phyloP scores from a whole-genome alignment of 2,329 filamentous ascomycete species.

The Stemphylium beticola region DNA sequence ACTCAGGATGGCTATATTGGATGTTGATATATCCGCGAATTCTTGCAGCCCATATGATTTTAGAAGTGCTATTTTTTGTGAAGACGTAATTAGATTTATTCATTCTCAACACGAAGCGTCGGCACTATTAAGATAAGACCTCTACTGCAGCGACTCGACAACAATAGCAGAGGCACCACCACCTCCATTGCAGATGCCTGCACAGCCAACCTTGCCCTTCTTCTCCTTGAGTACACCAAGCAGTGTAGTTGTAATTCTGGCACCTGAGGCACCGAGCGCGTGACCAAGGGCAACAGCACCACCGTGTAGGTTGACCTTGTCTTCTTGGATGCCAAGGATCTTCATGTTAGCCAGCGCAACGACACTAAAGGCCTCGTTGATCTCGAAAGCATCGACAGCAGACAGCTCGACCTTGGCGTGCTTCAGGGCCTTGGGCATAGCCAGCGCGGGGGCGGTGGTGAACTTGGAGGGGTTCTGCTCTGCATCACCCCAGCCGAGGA shows the following conservation, averaged over 20 bases:
- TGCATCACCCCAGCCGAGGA: constrained; percentile 95
- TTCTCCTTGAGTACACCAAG: constrained; percentile 88
- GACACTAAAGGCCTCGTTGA: constrained; percentile 99
- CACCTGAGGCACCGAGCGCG: constrained; percentile 90
- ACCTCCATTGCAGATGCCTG: constrained; percentile 97
- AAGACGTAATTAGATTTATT: constrained; percentile 5
- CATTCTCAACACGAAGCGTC: constrained; percentile 12
- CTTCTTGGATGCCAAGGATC: constrained; percentile 76
- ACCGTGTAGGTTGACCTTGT: constrained; percentile 94
- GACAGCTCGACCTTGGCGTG: constrained; percentile 83
- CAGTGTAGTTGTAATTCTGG: constrained; percentile 89
- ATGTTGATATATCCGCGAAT: not conserved
- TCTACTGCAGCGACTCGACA: constrained; percentile 67
- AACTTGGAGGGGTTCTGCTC: constrained; percentile 92
- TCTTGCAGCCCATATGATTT: not conserved
- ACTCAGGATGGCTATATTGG: not conserved
- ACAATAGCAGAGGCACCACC: constrained; percentile 94
- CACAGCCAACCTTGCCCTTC: constrained; percentile 90
- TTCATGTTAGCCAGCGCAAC: constrained; percentile 97
- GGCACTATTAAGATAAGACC: not conserved
- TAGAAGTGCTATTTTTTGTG: not conserved
- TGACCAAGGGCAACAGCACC: constrained; percentile 96
- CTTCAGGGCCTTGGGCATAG: constrained; percentile 96
- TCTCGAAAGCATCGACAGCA: constrained; percentile 91
- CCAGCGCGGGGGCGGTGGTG: constrained; percentile 90